These are phyloP conservation scores for Coemansia sp. DNA, from an alignment of 192 early-diverging fungal genomes.

Conservation along the genomic window DNA sequence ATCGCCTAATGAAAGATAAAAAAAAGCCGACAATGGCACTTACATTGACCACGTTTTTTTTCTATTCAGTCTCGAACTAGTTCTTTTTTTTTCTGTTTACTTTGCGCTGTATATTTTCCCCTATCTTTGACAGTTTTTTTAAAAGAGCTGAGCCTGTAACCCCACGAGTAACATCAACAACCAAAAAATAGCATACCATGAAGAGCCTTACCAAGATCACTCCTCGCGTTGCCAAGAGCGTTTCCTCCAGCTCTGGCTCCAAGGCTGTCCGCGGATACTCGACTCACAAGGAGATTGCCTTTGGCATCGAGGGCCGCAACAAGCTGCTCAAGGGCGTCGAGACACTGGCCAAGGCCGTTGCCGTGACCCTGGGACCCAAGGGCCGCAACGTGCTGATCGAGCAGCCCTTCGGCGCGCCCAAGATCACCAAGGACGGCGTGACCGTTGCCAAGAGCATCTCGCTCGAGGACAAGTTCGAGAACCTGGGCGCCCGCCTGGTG, in stretches of 20 bases:
- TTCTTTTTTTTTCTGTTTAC: neutral
- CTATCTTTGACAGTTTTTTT: conserved; percentile 1
- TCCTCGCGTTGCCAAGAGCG: conserved; percentile 36
- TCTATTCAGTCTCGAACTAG: neutral
- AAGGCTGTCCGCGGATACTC: conserved; percentile 61
- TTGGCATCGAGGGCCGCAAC: conserved; percentile 94
- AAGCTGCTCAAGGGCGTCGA: conserved; percentile 93
- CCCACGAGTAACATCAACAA: neutral
- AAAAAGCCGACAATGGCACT: neutral
- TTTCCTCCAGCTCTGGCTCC: conserved; percentile 19
- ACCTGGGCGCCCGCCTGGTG: conserved; percentile 95
- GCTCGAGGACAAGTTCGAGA: conserved; percentile 98
- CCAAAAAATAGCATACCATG: conserved; percentile 1
- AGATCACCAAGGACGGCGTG: conserved; percentile 99
- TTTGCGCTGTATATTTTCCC: neutral
- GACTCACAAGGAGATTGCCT: conserved; percentile 95
- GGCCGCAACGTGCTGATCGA: conserved; percentile 99
- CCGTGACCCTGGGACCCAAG: conserved; percentile 99
- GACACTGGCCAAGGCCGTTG: conserved; percentile 94
- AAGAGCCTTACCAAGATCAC: conserved; percentile 50
- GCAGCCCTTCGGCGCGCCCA: conserved; percentile 95
- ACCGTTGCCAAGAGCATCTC: conserved; percentile 97
- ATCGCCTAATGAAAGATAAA: neutral
- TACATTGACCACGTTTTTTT: neutral
- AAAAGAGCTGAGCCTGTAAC: neutral